Conservation (phyloP, 345 rosid species). For the Brassica rapa region DNA sequence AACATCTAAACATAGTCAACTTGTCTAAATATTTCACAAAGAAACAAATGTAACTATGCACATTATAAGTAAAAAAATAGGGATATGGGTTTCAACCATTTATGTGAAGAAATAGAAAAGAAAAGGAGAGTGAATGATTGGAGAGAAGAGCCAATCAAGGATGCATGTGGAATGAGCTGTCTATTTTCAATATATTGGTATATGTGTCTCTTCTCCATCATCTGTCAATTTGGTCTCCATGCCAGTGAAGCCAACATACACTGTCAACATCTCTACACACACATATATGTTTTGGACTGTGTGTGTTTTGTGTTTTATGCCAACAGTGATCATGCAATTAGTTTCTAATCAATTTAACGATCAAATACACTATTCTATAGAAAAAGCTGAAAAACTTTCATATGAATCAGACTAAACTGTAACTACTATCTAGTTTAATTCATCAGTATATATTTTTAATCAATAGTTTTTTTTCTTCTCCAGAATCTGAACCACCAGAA, state of each 20-base stretch:
- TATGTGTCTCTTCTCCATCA: slow-evolving; percentile 35
- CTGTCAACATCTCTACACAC: slow-evolving; percentile 27
- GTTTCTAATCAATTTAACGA: slow-evolving; percentile 31
- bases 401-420: slow-evolving; percentile 25
- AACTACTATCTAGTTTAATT: neutral
- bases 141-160: slow-evolving; percentile 30
- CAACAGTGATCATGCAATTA: slow-evolving; percentile 42
- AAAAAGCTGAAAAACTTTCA: neutral
- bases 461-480: neutral
- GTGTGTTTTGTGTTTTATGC: neutral
- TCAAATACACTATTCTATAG: neutral
- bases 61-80: neutral
- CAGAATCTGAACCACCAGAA: slow-evolving; percentile 57
- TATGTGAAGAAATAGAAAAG: slow-evolving; percentile 27
- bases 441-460: neutral
- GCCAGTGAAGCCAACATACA: slow-evolving; percentile 39
- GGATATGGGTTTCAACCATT: slow-evolving; percentile 12
- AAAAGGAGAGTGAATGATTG: slow-evolving; percentile 39
- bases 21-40: neutral
- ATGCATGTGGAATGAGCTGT: slow-evolving; percentile 79
- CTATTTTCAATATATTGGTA: slow-evolving; percentile 36
- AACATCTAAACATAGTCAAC: neutral
- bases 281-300: slow-evolving; percentile 8
- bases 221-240: slow-evolving; percentile 41
- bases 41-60: neutral